Evolutionary conservation across 768 basidiomycete genomes (phyloP), one percentile per base, ranked within the genome.

Genomic region (Neoboletus subvelutipes): DNA sequence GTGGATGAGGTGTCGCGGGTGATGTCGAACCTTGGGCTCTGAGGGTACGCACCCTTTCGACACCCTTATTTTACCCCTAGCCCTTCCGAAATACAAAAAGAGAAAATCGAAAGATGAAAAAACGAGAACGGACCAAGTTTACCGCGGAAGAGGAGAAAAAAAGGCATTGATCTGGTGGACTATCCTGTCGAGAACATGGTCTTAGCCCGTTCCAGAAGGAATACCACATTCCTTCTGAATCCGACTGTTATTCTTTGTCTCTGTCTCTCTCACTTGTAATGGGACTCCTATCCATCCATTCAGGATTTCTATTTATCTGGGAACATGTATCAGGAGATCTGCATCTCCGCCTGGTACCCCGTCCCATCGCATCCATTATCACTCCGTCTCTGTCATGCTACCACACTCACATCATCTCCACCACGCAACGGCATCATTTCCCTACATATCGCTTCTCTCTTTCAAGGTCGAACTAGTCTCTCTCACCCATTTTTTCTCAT

Each of bases 1-100:
- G 79, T 83, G 53, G 86, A 88, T 54, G 88, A 90, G 64, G 85
- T 90, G 54, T 84, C 88, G 41, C 80, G 88, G 57, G 87, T 90
- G 63, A 87, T 91, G 66, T 86, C 87, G 60, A 90, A 85, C 70
- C 79, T 89, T 61, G 86, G 87, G 50, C 75, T 88, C 58, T 87
- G 74, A 71, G 31, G 28, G 31, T 55, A 47, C 46, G 18, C 57
- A 45, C 50, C 58, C 22, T 41, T 49, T 54, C 28, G 51, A 56
- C 59, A 41, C 37, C 36, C 28, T 47, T 41, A 33, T 46, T 47
- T 59, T 58, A 47, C 58, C 50, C 63, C 54, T 48, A 51, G 26
- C 56, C 31, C 48, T 45, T 40, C 46, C 46, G 22, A 55, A 54
- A 46, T 43, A 39, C 22, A 43, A 58, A 51, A 59, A 17, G 29